Base-by-base conservation (phyloP, 208 protist genomes). In the Acanthamoeba castellanii region DNA sequence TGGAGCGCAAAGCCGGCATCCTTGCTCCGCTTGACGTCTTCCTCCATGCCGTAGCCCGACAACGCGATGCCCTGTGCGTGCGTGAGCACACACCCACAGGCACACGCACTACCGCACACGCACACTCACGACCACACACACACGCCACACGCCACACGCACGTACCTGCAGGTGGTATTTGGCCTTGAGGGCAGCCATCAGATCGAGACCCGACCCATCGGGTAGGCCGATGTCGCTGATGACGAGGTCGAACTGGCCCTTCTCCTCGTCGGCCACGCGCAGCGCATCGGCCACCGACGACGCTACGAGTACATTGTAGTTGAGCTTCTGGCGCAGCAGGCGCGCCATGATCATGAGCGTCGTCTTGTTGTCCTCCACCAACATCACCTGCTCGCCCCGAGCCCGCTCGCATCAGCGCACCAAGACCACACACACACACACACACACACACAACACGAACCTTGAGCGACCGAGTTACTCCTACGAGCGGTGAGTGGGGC, bases 1-100 rank as follows among this genome's bases (percentile, higher is more conserved):
- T 95, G 93, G n/a, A 95, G 32, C 34, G 45, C 64, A n/a, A 95
- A 95, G 6, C 93, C 93, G 47, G 81, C 82, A 30, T 90, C 70
- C 11, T 37, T 14, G 70, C 64, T 84, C 4, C 74, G 57, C n/a
- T 89, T 57, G 37, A 95, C 30, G 50, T 95, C 93, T 4, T 95
- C 93, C 76, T 95, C 93, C 93, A 95, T 95, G 11, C 93, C 93
- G 42, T 89, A 95, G 59, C 93, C 93, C 13, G 64, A 84, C 20
- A 95, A 30, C 11, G 93, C 93, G 47, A 95, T 95, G 34, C 93
- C 85, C 50, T 89, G 57, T 57, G 72, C 14, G 1, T 6, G 50
- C 8, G 50, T 55, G 13, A 55, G 50, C 50, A 55, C n/a, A n/a
- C n/a, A n/a, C n/a, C n/a, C n/a, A n/a, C n/a, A n/a, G n/a, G n/a